Base-by-base conservation (phyloP, 225 moss, liverwort and hornwort genomes). In the Asterella californica region DNA sequence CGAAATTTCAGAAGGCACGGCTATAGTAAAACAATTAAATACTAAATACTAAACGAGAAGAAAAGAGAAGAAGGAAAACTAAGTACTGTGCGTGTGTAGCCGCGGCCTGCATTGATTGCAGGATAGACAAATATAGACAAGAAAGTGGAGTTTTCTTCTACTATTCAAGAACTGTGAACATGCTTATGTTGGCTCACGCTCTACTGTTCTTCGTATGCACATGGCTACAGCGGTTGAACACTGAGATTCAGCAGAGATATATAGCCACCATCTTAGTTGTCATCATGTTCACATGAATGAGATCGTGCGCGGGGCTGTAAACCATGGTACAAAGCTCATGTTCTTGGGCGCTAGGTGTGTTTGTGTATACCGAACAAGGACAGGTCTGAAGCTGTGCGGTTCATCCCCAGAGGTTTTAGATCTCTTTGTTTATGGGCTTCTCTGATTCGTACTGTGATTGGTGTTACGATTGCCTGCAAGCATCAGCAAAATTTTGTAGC, bases 401-500 rank as follows among this genome's bases (percentile, higher is more conserved):
- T 70, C 42, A 21, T 45, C 38, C 38, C 22, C 21, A 70, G 30
- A 70, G 69, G 2, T 24, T 65, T 38, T 70, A 70, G 69, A 70
- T 70, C 69, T 37, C 69, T 70, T 70, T 45, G 69, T 70, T 38
- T 10, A 70, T 42, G 42, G 69, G 21, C 69, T 42, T 70, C 15
- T 17, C 30, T 70, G 38, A 22, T 22, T 70, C 69, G 19, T 9
- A 24, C 24, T 70, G 38, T 37, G 69, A 21, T 42, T 70, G 42
- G 38, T 42, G 42, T 3, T 70, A 21, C 42, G 19, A 17, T 9
- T 21, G 38, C 69, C 24, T 32, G 69, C 42, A 45, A 19, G 9
- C 22, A 70, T 32, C 15, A 70, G 38, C 69, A 22, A 45, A 70
- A 42, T 1, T 70, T 42, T 21, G 37, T 70, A 42, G 37, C 34